Evolutionary conservation across 2,329 filamentous ascomycete species (phyloP).

Genomic region (Penicillium hesseltinei): DNA sequence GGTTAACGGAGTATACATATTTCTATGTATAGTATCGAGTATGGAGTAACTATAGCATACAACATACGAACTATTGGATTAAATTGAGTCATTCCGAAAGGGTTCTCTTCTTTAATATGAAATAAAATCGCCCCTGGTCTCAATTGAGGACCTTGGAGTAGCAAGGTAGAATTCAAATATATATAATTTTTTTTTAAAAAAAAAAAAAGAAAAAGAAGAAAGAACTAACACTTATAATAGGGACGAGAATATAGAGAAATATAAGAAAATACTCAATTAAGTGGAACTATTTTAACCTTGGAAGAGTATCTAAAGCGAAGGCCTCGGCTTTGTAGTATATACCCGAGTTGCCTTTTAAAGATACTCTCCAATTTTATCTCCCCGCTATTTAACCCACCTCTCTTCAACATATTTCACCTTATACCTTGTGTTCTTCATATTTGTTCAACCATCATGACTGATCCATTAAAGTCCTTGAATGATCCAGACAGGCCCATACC

Average conservation of each 20-base stretch:
- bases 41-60: background rate
- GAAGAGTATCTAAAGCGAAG: background rate
- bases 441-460: constrained; percentile 29
- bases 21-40: background rate
- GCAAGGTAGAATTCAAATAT: background rate
- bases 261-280: background rate
- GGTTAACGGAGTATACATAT: background rate
- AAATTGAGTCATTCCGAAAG: background rate
- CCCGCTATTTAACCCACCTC: background rate
- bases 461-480: constrained; percentile 36
- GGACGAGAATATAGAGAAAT: background rate
- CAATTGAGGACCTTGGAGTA: background rate
- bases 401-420: background rate
- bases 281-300: background rate
- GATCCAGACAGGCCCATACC: constrained; percentile 29
- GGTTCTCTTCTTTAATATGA: background rate
- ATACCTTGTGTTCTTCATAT: background rate
- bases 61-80: background rate
- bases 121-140: background rate
- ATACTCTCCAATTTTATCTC: constrained; percentile 1
- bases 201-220: background rate
- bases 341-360: constrained; percentile 12
- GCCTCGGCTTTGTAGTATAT: constrained; percentile 16
- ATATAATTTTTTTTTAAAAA: background rate
- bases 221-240: too few relatives aligned